Percentiles rank a stretch among this genome's conserved stretches.
Evolutionary conservation across 2,329 filamentous ascomycete genomes (phyloP).

Genomic region (Emmonsia crescens): DNA sequence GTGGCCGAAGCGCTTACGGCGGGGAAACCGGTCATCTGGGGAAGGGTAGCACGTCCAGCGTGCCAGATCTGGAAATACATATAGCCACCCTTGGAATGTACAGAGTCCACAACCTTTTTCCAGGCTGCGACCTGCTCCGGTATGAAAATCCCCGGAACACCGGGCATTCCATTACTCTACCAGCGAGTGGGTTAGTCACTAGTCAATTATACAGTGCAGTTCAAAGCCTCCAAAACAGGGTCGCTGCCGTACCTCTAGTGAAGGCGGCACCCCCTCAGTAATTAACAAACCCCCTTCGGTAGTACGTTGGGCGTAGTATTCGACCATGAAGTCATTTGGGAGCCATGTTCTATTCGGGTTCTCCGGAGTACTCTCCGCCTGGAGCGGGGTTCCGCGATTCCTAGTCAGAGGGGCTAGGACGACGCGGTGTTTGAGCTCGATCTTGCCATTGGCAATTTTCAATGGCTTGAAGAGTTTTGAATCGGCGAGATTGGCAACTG

Average conservation of each 20-base stretch:
- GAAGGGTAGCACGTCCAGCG: conserved; percentile 38
- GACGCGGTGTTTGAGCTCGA: conserved; percentile 42
- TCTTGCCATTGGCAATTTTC: conserved; percentile 37
- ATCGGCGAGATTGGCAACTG: background rate
- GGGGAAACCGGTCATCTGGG: conserved; percentile 30
- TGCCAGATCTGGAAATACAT: conserved; percentile 37
- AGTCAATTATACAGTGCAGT: background rate
- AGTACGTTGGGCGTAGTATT: conserved; percentile 32
- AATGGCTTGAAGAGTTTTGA: conserved; percentile 37
- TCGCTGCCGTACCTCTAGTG: conserved; percentile 27
- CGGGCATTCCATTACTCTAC: conserved; percentile 31
- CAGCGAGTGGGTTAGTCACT: background rate
- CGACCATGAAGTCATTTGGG: conserved; percentile 31
- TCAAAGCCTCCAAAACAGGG: background rate
- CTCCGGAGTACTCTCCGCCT: conserved; percentile 33
- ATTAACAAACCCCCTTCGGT: conserved; percentile 29
- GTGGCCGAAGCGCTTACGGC: conserved; percentile 33
- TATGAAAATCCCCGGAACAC: conserved; percentile 25
- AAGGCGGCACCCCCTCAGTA: conserved; percentile 29
- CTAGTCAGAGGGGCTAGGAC: conserved; percentile 45
- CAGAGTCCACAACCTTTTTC: conserved; percentile 41
- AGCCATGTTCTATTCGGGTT: conserved; percentile 41
- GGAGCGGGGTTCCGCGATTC: conserved; percentile 40
- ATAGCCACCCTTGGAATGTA: conserved; percentile 41
- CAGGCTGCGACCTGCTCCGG: conserved; percentile 37